Base-by-base conservation (phyloP, 1,284 basidiomycete genomes). In the Gymnopus androsaceus region DNA sequence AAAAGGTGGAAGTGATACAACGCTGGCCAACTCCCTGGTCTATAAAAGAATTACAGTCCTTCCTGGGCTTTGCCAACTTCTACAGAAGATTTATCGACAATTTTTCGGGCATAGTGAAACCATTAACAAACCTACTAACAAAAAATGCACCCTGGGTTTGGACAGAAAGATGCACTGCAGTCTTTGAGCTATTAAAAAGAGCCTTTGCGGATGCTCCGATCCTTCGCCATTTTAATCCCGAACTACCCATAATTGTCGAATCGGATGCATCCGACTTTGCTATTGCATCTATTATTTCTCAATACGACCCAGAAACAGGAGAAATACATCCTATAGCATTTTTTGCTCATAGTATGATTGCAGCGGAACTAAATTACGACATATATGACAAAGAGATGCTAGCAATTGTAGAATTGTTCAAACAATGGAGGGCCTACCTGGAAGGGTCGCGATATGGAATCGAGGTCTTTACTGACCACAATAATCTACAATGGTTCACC, bases 1-100 rank as follows among this genome's bases (percentile, higher is more conserved):
- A 45, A 1, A 82, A 82, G 62, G 56, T 82, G 0, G 72, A 57
- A 42, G 63, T 56, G 8, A 59, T 69, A 2, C n/a, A 38, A 34
- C 42, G 52, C 0, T 69, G 66, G 66, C 64, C 63, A 12, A 50
- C 3, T 0, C 65, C 61, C 0, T 59, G 9, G 12, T 63, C 33
- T 0, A 47, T 62, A 14, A 66, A 65, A 54, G 48, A 68, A 47
- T 59, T 68, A 0, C 58, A 59, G 61, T 57, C 56, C 6, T 71
- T 69, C 50, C 51, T 71, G 27, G 68, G 68, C 31, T 71, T 71
- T 47, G 47, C 55, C 7, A 72, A 72, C 52, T 73, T 70, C 51
- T 72, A 64, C 55, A 60, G 72, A 2, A 63, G 69, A 15, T 80
- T 80, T 57, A 73, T 81, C 27, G 37, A 64, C 15, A 55, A 66